Evolutionary conservation across 805 yeast species (phyloP), one percentile per base, ranked within the genome.

Genomic region (Blastobotrys terrestris): DNA sequence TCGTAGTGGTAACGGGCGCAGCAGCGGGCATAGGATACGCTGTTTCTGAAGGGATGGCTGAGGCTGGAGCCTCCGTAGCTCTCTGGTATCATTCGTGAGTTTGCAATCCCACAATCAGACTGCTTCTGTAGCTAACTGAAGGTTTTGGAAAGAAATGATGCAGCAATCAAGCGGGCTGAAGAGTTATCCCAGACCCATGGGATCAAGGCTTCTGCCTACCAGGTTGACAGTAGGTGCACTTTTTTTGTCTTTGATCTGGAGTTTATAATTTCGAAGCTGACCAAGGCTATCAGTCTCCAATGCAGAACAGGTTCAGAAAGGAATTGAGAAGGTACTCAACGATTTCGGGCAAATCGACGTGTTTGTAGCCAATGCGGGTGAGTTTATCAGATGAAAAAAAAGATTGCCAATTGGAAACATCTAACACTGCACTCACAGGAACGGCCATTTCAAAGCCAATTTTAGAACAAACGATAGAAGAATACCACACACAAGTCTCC

Each of bases 11-110:
- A 53, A 86, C 94, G 14, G 96, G 96, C 46, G 85, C 88, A 11
- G 82, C 91, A n/a, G 75, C 85, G 45, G 96, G 96, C 31, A 87
- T 88, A 58, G 95, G 95, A 14, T 78, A 69, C 60, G 88, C 87
- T 3, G 85, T 86, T 39, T 94, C 94, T 44, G 86, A 81, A 66
- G 90, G 88, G 1, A 86, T 75, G 62, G 86, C 90, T 48, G 91
- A 87, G 70, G 91, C 92, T 2, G 96, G 96, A 50, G 95, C 95
- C 7, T 85, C 85, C 56, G 79, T 89, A 31, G 87, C 87, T 45
- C 73, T 83, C 59, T 80, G 85, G 80, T 81, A 77, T 72, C 79
- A 78, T 66, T 72, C 80, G 55, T 26, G 35, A 26, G 35, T 26
- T 26, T 5, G 35, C 35, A 11, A 26, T 26, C 35, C 35, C 11